Evolutionary conservation across 2,329 filamentous ascomycete species (phyloP), one percentile per base, ranked within the genome.

Genomic region (Colletotrichum falcatum): DNA sequence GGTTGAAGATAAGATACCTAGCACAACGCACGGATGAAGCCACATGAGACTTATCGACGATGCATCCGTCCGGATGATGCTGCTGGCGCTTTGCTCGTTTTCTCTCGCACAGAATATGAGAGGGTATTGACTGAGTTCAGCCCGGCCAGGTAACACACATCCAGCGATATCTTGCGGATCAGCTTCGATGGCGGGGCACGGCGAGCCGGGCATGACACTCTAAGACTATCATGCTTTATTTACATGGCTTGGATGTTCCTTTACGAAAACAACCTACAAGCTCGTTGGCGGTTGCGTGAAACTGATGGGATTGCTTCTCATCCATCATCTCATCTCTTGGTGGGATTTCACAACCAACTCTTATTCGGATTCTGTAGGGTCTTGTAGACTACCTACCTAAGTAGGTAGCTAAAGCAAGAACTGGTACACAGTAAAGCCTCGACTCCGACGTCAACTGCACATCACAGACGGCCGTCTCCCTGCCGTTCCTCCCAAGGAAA

Each of bases 381-480:
- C 54, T 12, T 56, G 42, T 46, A 23, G 23, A n/a, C n/a, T n/a
- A n/a, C n/a, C n/a, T n/a, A n/a, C n/a, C 44, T 44, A 44, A 7
- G 5, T 6, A 39, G 37, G 39, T 20, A 18, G 42, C 18, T 3
- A 44, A 44, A 18, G 18, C 5, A 20, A 16, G 14, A 18, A 11
- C 16, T 20, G 20, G 39, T 42, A 42, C 30, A 33, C 30, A 33
- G 55, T 48, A n/a, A n/a, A n/a, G n/a, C 49, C 55, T 33, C 62
- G 61, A 49, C 42, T 70, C 48, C 35, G 44, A 71, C 64, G 59
- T 63, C 64, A 68, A 67, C 44, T 39, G 53, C 37, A 54, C 68
- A 63, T 62, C 68, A 68, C 59, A 63, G 64, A 71, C 65, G 23
- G 49, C 39, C 54, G 12, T 63, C 26, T 71, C 68, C 68, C 68